phyloP scores from a whole-genome alignment of 805 yeast genomes.

The Maudiozyma serrabonitensis region DNA sequence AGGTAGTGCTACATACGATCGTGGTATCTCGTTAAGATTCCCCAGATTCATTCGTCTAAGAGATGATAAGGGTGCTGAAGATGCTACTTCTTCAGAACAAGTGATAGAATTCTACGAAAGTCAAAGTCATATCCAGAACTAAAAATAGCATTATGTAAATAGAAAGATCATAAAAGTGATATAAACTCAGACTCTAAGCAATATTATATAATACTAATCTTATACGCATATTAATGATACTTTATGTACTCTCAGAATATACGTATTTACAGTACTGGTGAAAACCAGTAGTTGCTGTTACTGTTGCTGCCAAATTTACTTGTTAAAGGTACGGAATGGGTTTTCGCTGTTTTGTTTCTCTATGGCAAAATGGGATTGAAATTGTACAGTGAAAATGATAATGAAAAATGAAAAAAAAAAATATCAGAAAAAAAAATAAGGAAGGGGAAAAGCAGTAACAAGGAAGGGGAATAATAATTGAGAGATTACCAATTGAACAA shows the following conservation, averaged over 20 bases:
- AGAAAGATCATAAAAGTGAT: background rate
- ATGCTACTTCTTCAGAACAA: constrained; percentile 79
- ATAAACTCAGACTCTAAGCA: background rate
- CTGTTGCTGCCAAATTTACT: no score
- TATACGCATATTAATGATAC: no score
- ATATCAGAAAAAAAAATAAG: background rate
- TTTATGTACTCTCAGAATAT: no score
- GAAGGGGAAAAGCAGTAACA: background rate
- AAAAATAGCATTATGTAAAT: background rate
- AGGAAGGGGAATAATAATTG: no score
- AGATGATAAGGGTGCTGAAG: constrained; percentile 79
- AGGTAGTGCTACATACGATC: constrained; percentile 59
- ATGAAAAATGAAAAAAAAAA: background rate
- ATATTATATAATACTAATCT: no score
- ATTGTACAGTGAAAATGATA: background rate
- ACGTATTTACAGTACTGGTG: no score
- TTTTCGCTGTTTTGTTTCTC: no score
- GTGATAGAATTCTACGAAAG: constrained; percentile 73
- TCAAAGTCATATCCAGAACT: constrained; percentile 39
- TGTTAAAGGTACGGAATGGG: no score
- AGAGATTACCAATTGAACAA: no score
- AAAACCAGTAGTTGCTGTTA: no score
- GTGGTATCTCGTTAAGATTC: constrained; percentile 80
- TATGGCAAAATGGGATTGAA: no score
- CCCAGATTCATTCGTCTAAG: constrained; percentile 78